Percentiles rank a stretch among this genome's conserved stretches.
These are phyloP conservation scores for Microthyrium microscopicum DNA, from an alignment of 2,329 filamentous ascomycete species.

Conservation along the genomic window DNA sequence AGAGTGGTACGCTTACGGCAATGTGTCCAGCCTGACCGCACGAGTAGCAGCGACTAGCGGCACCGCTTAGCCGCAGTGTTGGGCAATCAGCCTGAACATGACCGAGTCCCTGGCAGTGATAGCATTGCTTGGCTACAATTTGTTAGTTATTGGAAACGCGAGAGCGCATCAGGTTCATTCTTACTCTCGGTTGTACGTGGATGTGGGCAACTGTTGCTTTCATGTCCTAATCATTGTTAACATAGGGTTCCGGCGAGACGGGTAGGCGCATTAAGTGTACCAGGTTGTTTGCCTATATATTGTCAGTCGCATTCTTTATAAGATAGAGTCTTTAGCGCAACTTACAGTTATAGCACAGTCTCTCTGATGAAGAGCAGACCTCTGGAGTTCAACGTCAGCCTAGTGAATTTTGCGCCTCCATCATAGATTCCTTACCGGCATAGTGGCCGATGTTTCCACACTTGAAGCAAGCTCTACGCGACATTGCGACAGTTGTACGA, in stretches of 20 bases:
- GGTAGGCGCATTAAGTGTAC: conserved; percentile 26
- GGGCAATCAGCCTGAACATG: conserved; percentile 99
- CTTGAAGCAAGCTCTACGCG: conserved; percentile 37
- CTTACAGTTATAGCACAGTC: conserved; percentile 98
- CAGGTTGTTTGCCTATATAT: conserved; percentile 59
- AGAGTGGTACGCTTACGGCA: conserved; percentile 42
- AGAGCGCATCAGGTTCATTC: conserved; percentile 12
- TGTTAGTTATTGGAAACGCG: conserved; percentile 4
- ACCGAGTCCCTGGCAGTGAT: conserved; percentile 95
- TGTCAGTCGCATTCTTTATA: conserved; percentile 4
- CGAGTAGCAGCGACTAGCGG: conserved; percentile 83
- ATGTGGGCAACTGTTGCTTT: conserved; percentile 93
- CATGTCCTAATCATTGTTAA: conserved; percentile 46
- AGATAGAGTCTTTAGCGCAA: conserved; percentile 13
- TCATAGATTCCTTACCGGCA: conserved; percentile 24
- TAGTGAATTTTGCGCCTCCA: conserved; percentile 10
- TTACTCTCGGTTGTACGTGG: conserved; percentile 85
- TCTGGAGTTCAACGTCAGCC: conserved; percentile 34
- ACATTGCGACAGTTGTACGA: no score
- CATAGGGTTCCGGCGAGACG: conserved; percentile 6
- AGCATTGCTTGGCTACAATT: conserved; percentile 80
- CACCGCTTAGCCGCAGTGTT: conserved; percentile 76
- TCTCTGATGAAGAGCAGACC: conserved; percentile 94
- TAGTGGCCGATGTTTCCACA: conserved; percentile 37
- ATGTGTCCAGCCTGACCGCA: conserved; percentile 88